phyloP scores from a whole-genome alignment of 306 rosid genomes.

The Corylus avellana region DNA sequence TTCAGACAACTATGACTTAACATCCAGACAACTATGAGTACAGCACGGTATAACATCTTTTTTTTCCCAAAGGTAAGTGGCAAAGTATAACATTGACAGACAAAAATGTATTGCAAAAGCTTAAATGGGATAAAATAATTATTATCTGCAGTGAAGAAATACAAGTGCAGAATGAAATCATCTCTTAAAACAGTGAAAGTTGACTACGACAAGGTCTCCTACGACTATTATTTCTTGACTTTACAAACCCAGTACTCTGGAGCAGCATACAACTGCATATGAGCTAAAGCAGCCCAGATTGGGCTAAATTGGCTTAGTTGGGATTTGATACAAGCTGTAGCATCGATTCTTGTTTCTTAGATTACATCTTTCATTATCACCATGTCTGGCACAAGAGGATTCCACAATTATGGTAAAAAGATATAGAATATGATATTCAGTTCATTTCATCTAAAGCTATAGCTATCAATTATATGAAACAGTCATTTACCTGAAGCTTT shows the following conservation, averaged over 20 bases:
- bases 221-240: not conserved
- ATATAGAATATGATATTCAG: conserved; percentile 3
- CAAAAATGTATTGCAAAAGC: not conserved
- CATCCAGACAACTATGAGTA: not conserved
- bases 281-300: not conserved
- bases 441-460: not conserved
- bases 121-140: not conserved
- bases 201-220: not conserved
- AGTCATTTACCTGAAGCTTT: conserved; percentile 78
- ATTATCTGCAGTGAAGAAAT: not conserved
- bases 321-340: not conserved
- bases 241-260: not conserved
- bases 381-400: not conserved
- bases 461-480: not conserved
- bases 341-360: not conserved
- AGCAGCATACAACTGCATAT: not conserved
- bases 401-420: conserved; percentile 3
- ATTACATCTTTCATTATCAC: not conserved
- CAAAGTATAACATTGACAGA: too few species aligned
- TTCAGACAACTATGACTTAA: not conserved
- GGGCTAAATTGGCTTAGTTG: not conserved
- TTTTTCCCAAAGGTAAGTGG: too few species aligned
- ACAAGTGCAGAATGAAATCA: conserved; percentile 5
- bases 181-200: not conserved
- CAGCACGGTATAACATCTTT: not conserved